These are phyloP conservation scores for Syncephalastrum monosporum DNA, from an alignment of 371 early-diverging fungal genomes.

Conservation along the genomic window DNA sequence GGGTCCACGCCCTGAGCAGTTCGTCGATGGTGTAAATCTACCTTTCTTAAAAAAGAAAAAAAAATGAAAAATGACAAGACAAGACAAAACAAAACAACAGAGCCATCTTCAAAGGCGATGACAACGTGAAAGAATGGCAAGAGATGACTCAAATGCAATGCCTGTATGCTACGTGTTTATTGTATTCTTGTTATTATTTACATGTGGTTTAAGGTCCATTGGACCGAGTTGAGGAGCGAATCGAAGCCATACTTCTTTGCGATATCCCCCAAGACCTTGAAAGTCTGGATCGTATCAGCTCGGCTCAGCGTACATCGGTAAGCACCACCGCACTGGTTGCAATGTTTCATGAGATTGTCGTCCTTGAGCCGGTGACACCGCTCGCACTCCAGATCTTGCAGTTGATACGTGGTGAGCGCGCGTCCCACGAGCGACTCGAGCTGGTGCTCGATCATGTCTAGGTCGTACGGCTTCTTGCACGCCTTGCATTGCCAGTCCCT, in stretches of 20 bases:
- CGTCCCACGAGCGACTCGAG: constrained; percentile 70
- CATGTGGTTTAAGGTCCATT: constrained; percentile 41
- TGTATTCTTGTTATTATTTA: constrained; percentile 12
- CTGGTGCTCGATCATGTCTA: constrained; percentile 70
- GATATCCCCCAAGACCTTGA: constrained; percentile 65
- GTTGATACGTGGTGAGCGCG: constrained; percentile 68
- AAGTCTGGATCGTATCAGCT: constrained; percentile 48
- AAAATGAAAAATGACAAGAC: too few species aligned
- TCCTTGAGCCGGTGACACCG: constrained; percentile 79
- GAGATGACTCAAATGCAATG: too few species aligned
- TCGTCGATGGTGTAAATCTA: too few species aligned
- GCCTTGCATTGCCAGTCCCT: constrained; percentile 55
- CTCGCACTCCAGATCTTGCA: constrained; percentile 83
- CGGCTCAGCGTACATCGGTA: constrained; percentile 30
- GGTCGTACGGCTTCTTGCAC: constrained; percentile 78
- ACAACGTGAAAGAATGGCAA: too few species aligned
- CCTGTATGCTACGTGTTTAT: too few species aligned
- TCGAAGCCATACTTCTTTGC: constrained; percentile 59
- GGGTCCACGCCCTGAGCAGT: too few species aligned
- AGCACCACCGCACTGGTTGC: constrained; percentile 59
- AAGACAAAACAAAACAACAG: too few species aligned
- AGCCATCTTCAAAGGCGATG: too few species aligned
- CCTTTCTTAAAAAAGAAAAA: too few species aligned
- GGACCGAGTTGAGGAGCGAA: constrained; percentile 56
- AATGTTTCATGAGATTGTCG: constrained; percentile 67